Conservation (phyloP, 345 rosid species). For the Hibiscus mutabilis region DNA sequence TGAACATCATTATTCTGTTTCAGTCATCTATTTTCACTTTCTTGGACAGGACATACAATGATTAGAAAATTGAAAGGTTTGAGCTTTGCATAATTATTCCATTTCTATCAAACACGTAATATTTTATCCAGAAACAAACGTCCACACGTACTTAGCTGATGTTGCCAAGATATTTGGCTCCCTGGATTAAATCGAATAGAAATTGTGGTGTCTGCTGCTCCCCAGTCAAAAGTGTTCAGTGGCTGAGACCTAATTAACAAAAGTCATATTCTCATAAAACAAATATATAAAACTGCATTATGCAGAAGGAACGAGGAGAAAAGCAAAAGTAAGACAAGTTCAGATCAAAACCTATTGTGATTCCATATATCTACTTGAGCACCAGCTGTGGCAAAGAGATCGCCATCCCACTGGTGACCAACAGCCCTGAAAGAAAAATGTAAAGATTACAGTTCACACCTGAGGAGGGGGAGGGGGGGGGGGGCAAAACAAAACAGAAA, state of each 20-base stretch:
- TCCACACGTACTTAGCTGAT: constrained; percentile 60
- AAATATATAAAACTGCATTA: constrained; percentile 4
- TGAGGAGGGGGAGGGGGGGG: background rate
- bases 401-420: constrained; percentile 91
- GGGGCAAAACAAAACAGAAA: background rate
- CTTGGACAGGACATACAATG: background rate
- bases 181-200: constrained; percentile 93
- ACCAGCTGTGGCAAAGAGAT: constrained; percentile 91
- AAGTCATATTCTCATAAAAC: constrained; percentile 6
- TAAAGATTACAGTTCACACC: constrained; percentile 8
- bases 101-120: background rate
- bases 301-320: background rate
- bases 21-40: background rate
- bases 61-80: no score
- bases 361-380: constrained; percentile 95
- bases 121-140: background rate
- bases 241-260: constrained; percentile 73
- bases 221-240: constrained; percentile 76
- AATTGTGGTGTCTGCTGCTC: constrained; percentile 68
- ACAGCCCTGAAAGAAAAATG: constrained; percentile 51
- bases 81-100: background rate
- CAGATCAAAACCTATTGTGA: constrained; percentile 67
- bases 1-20: background rate
- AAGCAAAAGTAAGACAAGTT: background rate
- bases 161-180: constrained; percentile 80